phyloP scores from a whole-genome alignment of 495 filamentous ascomycete species.

The Hyaloscypha hepaticicola region DNA sequence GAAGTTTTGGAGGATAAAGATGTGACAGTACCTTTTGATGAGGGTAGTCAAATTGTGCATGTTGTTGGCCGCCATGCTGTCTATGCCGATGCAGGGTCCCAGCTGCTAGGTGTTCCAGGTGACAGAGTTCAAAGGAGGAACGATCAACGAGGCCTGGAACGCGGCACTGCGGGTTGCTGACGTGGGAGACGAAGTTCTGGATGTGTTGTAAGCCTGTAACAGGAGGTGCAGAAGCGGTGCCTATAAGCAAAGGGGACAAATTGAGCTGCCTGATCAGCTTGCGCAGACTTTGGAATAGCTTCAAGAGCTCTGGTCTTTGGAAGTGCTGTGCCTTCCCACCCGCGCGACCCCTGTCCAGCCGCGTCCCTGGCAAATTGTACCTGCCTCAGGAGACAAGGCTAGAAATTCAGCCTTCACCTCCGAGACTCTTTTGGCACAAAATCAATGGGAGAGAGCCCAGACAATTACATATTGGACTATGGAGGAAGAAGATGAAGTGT shows the following conservation, averaged over 20 bases:
- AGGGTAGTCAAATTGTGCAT: constrained; percentile 97
- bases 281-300: constrained; percentile 10
- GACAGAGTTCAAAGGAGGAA: constrained; percentile 18
- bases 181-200: background rate
- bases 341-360: background rate
- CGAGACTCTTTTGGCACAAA: background rate
- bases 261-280: background rate
- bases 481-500: constrained; percentile 22
- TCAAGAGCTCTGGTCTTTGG: background rate
- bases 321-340: background rate
- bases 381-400: constrained; percentile 1
- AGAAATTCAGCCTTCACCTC: background rate
- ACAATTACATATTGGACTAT: background rate
- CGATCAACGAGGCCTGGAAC: constrained; percentile 19
- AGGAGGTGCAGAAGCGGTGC: background rate
- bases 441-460: background rate
- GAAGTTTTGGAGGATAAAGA: constrained; percentile 14
- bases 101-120: constrained; percentile 18
- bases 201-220: background rate
- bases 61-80: constrained; percentile 54
- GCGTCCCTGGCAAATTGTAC: background rate
- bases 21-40: constrained; percentile 82
- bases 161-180: background rate
- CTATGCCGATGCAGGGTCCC: constrained; percentile 17
- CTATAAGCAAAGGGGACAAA: background rate